These are phyloP conservation scores for Ophiocytium majus DNA, from an alignment of 352 stramenopile species.

Conservation along the genomic window DNA sequence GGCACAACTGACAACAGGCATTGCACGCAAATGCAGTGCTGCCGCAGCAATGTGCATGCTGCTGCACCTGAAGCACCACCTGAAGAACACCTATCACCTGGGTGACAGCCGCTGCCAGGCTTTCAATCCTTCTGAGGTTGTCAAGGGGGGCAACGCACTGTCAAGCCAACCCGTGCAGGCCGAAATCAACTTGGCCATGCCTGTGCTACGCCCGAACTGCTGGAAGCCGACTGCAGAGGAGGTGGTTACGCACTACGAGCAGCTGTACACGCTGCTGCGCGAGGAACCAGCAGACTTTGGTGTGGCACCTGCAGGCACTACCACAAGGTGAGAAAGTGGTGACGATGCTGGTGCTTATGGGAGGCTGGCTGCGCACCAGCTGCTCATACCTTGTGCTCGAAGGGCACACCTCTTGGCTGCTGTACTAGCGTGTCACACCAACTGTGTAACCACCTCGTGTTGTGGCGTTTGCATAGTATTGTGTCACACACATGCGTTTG, in stretches of 20 bases:
- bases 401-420: too few relatives aligned
- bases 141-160: constrained; percentile 13
- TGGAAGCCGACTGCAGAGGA: neutral
- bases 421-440: neutral
- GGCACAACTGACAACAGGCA: neutral
- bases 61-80: constrained; percentile 56
- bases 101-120: constrained; percentile 50
- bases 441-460: neutral
- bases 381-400: neutral
- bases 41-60: constrained; percentile 50
- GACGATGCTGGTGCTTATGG: neutral
- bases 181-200: neutral
- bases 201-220: neutral
- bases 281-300: neutral
- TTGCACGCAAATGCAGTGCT: constrained; percentile 24
- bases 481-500: neutral
- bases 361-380: too few relatives aligned
- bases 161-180: neutral
- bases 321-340: neutral
- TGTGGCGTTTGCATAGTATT: neutral
- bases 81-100: constrained; percentile 57
- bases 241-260: neutral
- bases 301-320: neutral
- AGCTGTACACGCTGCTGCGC: neutral
- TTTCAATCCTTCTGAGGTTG: constrained; percentile 46